Percentiles rank a stretch among this genome's conserved stretches.
Conservation (phyloP, 768 basidiomycete genomes). For the Pulveroboletus sp. region DNA sequence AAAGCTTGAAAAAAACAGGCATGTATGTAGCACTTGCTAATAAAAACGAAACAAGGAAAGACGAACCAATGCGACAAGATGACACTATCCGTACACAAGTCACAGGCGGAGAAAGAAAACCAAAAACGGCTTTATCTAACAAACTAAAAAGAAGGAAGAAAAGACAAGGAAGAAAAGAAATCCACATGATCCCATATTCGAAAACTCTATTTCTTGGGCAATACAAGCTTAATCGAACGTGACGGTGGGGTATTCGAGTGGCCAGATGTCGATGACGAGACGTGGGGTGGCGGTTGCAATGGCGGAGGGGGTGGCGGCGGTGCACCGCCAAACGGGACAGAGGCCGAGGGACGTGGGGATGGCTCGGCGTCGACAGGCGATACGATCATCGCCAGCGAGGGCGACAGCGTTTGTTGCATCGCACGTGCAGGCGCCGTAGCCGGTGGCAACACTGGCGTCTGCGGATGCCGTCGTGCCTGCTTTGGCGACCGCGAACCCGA, state of each 20-base stretch:
- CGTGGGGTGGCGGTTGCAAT: constrained; percentile 2
- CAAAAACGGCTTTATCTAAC: background rate
- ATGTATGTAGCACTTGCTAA: background rate
- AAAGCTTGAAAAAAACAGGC: background rate
- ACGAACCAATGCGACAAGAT: background rate
- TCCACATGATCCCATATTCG: background rate
- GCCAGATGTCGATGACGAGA: background rate
- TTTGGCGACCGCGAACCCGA: constrained; percentile 31
- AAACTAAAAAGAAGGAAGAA: background rate
- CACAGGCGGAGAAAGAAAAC: background rate
- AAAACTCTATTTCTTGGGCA: constrained; percentile 29
- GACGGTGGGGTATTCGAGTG: constrained; percentile 29
- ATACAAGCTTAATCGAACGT: constrained; percentile 30
- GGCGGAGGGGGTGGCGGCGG: constrained; percentile 15
- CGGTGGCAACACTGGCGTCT: constrained; percentile 30
- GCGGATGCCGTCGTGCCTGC: constrained; percentile 33
- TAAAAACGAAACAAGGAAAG: background rate
- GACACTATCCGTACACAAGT: constrained; percentile 15
- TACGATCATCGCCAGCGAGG: constrained; percentile 35
- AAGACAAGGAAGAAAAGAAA: background rate
- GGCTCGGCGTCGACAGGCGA: constrained; percentile 33
- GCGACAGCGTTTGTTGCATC: constrained; percentile 34
- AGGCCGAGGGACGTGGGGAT: constrained; percentile 30
- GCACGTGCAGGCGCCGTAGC: constrained; percentile 26
- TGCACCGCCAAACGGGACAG: constrained; percentile 18